Percentiles rank a stretch among this genome's conserved stretches.
These are phyloP conservation scores for Breynia disticha DNA, from an alignment of 441 rosid genomes.

Conservation along the genomic window DNA sequence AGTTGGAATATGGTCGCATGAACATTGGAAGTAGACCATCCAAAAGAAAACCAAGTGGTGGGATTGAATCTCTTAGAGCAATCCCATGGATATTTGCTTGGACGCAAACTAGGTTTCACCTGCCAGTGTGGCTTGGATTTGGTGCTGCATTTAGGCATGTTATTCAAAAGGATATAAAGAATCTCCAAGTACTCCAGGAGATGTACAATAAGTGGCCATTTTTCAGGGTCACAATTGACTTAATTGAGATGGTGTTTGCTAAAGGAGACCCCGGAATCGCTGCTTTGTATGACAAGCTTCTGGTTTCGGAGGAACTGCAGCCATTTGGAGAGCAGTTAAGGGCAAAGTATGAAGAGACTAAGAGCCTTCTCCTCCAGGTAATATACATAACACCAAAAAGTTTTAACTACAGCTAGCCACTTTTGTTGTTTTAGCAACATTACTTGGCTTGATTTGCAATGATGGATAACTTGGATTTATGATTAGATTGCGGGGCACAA, in stretches of 20 bases:
- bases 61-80: slow-evolving; percentile 79
- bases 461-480: background rate
- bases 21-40: slow-evolving; percentile 94
- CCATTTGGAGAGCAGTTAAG: slow-evolving; percentile 61
- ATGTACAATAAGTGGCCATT: slow-evolving; percentile 90
- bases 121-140: slow-evolving; percentile 91
- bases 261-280: slow-evolving; percentile 85
- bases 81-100: slow-evolving; percentile 98
- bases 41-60: slow-evolving; percentile 89
- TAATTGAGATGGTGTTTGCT: slow-evolving; percentile 94
- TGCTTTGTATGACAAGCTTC: slow-evolving; percentile 69
- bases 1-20: slow-evolving; percentile 90
- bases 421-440: background rate
- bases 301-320: slow-evolving; percentile 65
- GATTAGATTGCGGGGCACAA: slow-evolving; percentile 70
- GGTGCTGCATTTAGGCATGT: slow-evolving; percentile 65
- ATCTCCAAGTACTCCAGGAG: slow-evolving; percentile 63
- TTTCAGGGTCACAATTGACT: slow-evolving; percentile 81
- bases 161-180: slow-evolving; percentile 46
- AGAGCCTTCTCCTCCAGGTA: slow-evolving; percentile 80
- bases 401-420: background rate
- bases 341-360: slow-evolving; percentile 60
- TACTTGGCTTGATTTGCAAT: background rate
- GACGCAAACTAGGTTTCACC: slow-evolving; percentile 94
- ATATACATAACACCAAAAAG: background rate